Evolutionary conservation across 306 rosid genomes (phyloP), one percentile per base, ranked within the genome.

Genomic region (Inga oerstediana): DNA sequence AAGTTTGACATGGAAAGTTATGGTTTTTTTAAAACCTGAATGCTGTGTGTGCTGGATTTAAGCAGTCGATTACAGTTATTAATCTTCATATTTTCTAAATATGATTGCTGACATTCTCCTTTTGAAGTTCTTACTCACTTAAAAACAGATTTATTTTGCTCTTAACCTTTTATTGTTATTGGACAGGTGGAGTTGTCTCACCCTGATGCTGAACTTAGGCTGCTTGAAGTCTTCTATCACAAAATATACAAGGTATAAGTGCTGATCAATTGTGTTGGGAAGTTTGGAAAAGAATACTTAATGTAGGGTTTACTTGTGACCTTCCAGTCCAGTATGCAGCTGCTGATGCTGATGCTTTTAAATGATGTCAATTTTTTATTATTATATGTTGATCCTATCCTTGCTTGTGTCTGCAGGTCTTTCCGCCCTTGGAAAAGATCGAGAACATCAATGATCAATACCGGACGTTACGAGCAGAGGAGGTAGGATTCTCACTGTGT

Each of bases 381-480:
- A 24, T 62, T 24, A 71, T 75, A 17, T 84, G 27, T 70, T 61
- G 41, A 34, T 80, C 62, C 80, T 43, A 72, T 80, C 67, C 43
- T 68, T 65, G 71, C 32, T n/a, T 78, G 67, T 62, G 37, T 83
- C 11, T 90, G 85, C 91, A 94, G 98, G 91, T 94, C 69, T 94
- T 94, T 79, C 97, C 97, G 64, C 94, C 88, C 37, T 85, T 62
- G 86, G 98, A 94, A 82, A 94, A 89, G 91, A 94, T 94, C 54
- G 97, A 92, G 86, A 90, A 89, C 83, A 93, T 94, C 27, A 94
- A 93, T 77, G 98, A 94, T 85, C 98, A 92, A 72, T 94, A 94
- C 90, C 93, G 98, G 97, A 92, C 98, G 7, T 88, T 94, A 72
- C 91, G 98, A 24, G 98, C 98, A 4, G 98, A 94, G 72, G 98